Conservation (phyloP, 2,329 filamentous ascomycete genomes). For the Pseudopithomyces chartarum region DNA sequence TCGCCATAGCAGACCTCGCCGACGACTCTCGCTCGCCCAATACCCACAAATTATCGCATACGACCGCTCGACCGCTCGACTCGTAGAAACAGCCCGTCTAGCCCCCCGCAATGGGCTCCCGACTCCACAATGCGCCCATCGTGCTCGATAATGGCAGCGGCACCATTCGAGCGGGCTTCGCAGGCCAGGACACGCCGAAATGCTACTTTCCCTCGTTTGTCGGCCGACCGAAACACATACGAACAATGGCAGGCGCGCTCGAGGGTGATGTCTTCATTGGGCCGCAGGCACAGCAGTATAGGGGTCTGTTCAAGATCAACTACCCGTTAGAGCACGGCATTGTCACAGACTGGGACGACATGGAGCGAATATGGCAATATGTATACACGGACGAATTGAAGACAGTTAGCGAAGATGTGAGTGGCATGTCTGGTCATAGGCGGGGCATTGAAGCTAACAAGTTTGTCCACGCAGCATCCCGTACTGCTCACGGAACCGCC, state of each 20-base stretch:
- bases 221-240: conserved; percentile 90
- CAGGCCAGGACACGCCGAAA: conserved; percentile 92
- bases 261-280: conserved; percentile 98
- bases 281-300: conserved; percentile 84
- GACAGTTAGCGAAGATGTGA: conserved; percentile 93
- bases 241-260: conserved; percentile 92
- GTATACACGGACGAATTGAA: conserved; percentile 96
- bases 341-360: conserved; percentile 99
- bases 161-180: conserved; percentile 95
- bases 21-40: neutral
- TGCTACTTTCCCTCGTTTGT: conserved; percentile 98
- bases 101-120: conserved; percentile 62
- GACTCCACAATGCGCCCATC: conserved; percentile 94
- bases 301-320: conserved; percentile 90
- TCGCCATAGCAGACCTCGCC: conserved; percentile 17
- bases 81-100: neutral
- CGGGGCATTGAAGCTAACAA: conserved; percentile 6
- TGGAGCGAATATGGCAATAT: conserved; percentile 99
- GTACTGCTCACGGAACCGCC: conserved; percentile 96
- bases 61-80: neutral
- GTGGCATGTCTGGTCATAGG: conserved; percentile 22
- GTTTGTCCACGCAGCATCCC: conserved; percentile 68
- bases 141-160: conserved; percentile 99
- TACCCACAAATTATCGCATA: neutral
- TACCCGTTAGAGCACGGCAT: conserved; percentile 98